phyloP scores from a whole-genome alignment of 2,329 filamentous ascomycete genomes.

The Sporothrix phasma region DNA sequence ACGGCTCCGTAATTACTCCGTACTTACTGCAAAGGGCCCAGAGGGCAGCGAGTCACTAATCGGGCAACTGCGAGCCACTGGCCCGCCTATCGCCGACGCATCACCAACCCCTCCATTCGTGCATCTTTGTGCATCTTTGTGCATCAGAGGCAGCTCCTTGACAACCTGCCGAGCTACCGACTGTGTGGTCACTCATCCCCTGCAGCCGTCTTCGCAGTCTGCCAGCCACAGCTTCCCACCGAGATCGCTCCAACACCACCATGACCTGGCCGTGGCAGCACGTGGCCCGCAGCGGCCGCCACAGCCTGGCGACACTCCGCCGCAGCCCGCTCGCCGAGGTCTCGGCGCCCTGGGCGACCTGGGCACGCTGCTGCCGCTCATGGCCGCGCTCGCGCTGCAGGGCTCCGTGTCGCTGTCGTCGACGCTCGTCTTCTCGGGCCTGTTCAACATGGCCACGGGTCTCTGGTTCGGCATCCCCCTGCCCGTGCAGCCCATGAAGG shows the following conservation, averaged over 20 bases:
- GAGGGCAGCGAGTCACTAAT: not conserved
- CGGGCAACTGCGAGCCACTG: too few relatives aligned
- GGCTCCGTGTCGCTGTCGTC: constrained; percentile 70
- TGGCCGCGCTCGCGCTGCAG: constrained; percentile 73
- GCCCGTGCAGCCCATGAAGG: constrained; percentile 81
- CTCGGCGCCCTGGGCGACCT: constrained; percentile 77
- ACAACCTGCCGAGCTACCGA: too few relatives aligned
- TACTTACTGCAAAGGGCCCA: not conserved
- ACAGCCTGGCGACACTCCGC: constrained; percentile 41
- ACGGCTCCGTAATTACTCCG: too few relatives aligned
- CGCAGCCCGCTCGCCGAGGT: constrained; percentile 55
- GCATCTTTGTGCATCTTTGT: too few relatives aligned
- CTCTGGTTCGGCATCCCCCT: constrained; percentile 76
- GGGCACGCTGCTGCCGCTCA: constrained; percentile 79
- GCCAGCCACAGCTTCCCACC: too few relatives aligned
- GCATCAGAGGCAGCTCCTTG: too few relatives aligned
- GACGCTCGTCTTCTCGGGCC: constrained; percentile 78
- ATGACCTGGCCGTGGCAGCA: constrained; percentile 14
- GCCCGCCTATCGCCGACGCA: too few relatives aligned
- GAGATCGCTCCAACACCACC: not conserved
- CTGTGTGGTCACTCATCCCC: too few relatives aligned
- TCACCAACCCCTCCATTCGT: too few relatives aligned
- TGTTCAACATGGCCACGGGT: constrained; percentile 79
- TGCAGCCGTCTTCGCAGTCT: too few relatives aligned
- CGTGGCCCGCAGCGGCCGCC: constrained; percentile 29